Percentiles rank a stretch among this genome's conserved stretches.
Conservation (phyloP, 169 alveolate species). For the Cryptosporidium bovis region DNA sequence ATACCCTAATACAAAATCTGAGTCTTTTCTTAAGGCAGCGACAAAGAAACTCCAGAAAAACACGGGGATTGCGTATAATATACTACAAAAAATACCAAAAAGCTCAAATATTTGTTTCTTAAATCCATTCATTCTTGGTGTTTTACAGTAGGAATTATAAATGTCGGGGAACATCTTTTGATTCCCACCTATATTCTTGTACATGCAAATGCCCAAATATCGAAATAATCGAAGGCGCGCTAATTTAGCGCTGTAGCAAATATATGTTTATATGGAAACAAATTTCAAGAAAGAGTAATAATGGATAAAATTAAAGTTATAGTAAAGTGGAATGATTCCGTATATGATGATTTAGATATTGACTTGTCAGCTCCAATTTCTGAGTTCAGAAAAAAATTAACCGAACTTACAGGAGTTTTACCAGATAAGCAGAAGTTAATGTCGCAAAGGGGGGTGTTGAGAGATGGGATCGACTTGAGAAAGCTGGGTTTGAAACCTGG, state of each 20-base stretch:
- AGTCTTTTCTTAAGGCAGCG: slow-evolving; percentile 28
- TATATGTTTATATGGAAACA: not conserved
- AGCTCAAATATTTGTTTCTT: not conserved
- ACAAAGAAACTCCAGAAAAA: slow-evolving; percentile 42
- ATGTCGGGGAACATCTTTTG: not conserved
- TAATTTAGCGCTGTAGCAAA: not conserved
- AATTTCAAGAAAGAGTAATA: not conserved
- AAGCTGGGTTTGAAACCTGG: slow-evolving; percentile 84
- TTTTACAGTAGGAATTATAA: not conserved
- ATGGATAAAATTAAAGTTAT: slow-evolving; percentile 73
- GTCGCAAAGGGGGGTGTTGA: slow-evolving; percentile 86
- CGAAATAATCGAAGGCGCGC: slow-evolving; percentile 42
- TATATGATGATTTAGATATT: slow-evolving; percentile 77
- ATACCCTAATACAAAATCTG: slow-evolving; percentile 68
- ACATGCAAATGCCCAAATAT: not conserved
- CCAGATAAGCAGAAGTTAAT: slow-evolving; percentile 91
- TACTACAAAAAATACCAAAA: slow-evolving; percentile 8
- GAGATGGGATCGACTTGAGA: slow-evolving; percentile 85
- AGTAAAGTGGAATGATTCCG: slow-evolving; percentile 78
- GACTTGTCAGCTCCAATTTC: slow-evolving; percentile 40
- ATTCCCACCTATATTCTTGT: not conserved
- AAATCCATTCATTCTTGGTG: not conserved
- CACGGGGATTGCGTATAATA: slow-evolving; percentile 24
- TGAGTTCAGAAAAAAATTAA: slow-evolving; percentile 77
- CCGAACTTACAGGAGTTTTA: slow-evolving; percentile 91